phyloP scores from a whole-genome alignment of 805 yeast genomes.

The Cyberlindnera saturnus region DNA sequence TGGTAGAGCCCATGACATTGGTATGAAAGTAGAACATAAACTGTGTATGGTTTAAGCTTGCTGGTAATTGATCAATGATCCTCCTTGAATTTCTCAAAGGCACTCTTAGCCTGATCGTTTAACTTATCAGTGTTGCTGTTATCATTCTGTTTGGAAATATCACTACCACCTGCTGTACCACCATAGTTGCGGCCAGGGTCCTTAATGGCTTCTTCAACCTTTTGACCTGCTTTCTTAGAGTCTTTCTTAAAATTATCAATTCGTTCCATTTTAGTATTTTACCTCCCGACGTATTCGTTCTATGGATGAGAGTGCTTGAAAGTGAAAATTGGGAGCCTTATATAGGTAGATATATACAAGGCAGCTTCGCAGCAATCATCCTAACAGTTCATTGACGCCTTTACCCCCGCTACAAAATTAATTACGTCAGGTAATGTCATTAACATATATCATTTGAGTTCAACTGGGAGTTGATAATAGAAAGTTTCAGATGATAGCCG shows the following conservation, averaged over 20 bases:
- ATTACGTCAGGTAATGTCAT: no score
- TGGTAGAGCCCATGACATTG: not conserved
- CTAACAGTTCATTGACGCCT: no score
- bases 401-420: no score
- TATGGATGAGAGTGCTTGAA: no score
- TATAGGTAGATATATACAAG: no score
- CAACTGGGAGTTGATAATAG: not conserved
- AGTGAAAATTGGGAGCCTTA: no score
- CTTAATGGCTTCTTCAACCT: not conserved
- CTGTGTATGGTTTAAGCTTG: not conserved
- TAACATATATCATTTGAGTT: no score
- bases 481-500: not conserved
- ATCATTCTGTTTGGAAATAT: conserved; percentile 5
- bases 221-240: not conserved
- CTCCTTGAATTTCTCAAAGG: conserved; percentile 9
- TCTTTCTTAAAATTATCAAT: not conserved
- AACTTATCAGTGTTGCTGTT: conserved; percentile 6
- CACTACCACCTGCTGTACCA: conserved; percentile 15
- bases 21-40: not conserved
- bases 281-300: no score
- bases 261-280: not conserved
- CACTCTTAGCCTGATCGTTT: conserved; percentile 13
- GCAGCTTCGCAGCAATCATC: no score
- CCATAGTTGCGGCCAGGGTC: conserved; percentile 7
- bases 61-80: not conserved